Percentiles rank a stretch among this genome's conserved stretches.
Evolutionary conservation across 2,329 filamentous ascomycete species (phyloP).

Genomic region (Gliomastix tumulicola): DNA sequence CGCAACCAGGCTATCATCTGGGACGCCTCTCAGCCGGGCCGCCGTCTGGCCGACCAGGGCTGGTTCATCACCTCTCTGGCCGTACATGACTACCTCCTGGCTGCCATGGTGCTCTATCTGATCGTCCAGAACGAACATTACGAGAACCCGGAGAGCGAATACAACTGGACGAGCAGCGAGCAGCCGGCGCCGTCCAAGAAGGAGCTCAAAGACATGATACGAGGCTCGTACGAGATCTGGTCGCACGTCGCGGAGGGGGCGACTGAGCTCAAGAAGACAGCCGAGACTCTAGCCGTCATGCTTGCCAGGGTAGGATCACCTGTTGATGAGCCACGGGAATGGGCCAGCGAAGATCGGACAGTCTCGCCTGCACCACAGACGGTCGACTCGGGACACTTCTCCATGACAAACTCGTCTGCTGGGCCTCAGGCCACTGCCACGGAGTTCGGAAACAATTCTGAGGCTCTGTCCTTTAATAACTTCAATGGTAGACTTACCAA

Average conservation of each 20-base stretch:
- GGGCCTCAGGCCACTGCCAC: too few relatives aligned
- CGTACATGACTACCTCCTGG: conserved; percentile 42
- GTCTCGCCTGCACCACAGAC: too few relatives aligned
- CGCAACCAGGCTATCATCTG: conserved; percentile 21
- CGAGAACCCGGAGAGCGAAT: conserved; percentile 21
- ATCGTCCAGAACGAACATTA: conserved; percentile 35
- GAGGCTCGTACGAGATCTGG: conserved; percentile 37
- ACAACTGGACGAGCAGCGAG: conserved; percentile 24
- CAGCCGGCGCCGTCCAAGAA: conserved; percentile 23
- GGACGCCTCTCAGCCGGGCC: conserved; percentile 32
- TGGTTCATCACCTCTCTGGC: conserved; percentile 38
- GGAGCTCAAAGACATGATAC: conserved; percentile 31
- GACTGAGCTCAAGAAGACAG: conserved; percentile 36
- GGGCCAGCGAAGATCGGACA: too few relatives aligned
- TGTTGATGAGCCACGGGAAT: too few relatives aligned
- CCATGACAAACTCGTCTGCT: too few relatives aligned
- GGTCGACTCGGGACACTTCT: too few relatives aligned
- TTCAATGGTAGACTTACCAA: too few relatives aligned
- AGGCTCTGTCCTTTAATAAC: too few relatives aligned
- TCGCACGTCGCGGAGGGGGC: conserved; percentile 24
- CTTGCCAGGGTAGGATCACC: conserved; percentile 30
- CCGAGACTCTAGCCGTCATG: conserved; percentile 36
- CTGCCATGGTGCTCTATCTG: conserved; percentile 47
- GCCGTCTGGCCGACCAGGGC: conserved; percentile 31
- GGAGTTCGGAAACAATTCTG: too few relatives aligned